Base-by-base conservation (phyloP, 2,329 filamentous ascomycete genomes). In the Talaromyces albobiverticillius region DNA sequence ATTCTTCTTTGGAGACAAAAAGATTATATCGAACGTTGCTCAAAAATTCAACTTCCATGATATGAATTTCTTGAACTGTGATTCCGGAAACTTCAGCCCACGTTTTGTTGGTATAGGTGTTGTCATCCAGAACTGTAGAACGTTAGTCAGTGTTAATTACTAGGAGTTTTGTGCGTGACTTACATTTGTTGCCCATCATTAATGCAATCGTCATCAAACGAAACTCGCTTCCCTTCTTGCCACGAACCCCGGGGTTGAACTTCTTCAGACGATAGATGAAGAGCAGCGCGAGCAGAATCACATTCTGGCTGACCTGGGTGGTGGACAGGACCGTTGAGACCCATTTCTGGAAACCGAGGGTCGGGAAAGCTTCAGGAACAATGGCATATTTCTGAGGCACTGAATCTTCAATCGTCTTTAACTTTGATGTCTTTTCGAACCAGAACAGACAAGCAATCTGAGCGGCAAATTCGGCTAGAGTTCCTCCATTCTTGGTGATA, bases 11-110 rank as follows among this genome's bases (percentile, higher is more conserved):
- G 3, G 92, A 95, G 3, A 90, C 90, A 67, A 93, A 86, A 7
- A 99, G 78, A 63, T 90, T 91, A 73, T 97, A 99, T 65, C 93
- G 85, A 87, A 99, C 95, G 72, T 97, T 97, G 78, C 93, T 96
- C 59, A 99, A 78, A 64, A 99, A 99, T 71, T 99, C 94, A n/a
- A 99, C 94, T 71, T 99, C 94, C 94, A 99, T 99, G 42, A 96
- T 88, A 69, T 99, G 94, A 49, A 99, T 96, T 72, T 99, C 94
- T 57, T 88, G 85, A 11, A 97, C 93, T 1, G 89, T 86, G 57
- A 99, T 96, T 42, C 89, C 89, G 1, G 94, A 97, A 10, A 99
- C 94, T 65, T 99, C 94, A 2, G 93, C 94, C 94, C 94, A 99
- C 0, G 94, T 99, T 78, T 97, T 96, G 77, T 99, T 99, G 34